phyloP scores from a whole-genome alignment of 2,329 filamentous ascomycete genomes.

The Ceratocystis papillata region DNA sequence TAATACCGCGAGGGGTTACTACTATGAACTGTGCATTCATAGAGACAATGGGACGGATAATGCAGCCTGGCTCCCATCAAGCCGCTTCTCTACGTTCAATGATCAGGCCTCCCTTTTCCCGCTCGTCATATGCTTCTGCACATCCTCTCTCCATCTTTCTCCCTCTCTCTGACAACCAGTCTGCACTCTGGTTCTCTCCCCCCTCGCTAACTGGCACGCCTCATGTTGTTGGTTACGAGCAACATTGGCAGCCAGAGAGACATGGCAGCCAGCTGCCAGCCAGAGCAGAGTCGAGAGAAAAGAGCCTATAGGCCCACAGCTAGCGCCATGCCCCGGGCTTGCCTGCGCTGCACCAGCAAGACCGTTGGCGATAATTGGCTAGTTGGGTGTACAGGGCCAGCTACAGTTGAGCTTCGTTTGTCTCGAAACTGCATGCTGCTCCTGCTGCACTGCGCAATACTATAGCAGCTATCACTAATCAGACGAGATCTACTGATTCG shows the following conservation, averaged over 20 bases:
- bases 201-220: conserved; percentile 17
- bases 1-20: neutral
- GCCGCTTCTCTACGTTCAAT: neutral
- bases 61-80: neutral
- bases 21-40: neutral
- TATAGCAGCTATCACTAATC: neutral
- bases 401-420: neutral
- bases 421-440: neutral
- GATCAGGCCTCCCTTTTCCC: neutral
- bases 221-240: neutral
- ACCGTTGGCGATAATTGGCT: neutral
- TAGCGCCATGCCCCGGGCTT: neutral
- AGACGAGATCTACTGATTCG: conserved; percentile 3
- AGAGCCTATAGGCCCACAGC: neutral
- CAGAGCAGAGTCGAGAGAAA: neutral
- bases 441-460: neutral
- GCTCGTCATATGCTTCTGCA: neutral
- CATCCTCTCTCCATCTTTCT: neutral
- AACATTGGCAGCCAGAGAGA: neutral
- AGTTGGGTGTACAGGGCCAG: neutral
- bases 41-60: neutral
- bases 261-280: neutral
- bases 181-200: neutral
- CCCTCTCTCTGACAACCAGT: neutral
- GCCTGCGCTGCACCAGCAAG: neutral